phyloP scores from a whole-genome alignment of 1,284 basidiomycete genomes.

The Ustilago crameri region DNA sequence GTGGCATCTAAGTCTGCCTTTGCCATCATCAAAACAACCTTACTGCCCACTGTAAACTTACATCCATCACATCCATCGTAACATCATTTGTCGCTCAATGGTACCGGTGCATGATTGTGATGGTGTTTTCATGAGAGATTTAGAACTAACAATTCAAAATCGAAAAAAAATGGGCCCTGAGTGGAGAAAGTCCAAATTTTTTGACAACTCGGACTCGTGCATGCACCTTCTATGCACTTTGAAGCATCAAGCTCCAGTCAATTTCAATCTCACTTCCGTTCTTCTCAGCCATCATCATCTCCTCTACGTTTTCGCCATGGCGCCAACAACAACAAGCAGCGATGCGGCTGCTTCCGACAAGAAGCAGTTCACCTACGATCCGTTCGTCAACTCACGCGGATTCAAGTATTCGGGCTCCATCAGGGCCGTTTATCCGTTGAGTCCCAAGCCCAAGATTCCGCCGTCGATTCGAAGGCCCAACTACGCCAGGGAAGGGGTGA shows the following conservation, averaged over 20 bases:
- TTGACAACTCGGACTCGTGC: not conserved
- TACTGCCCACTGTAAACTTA: too few species aligned
- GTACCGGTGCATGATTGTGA: too few species aligned
- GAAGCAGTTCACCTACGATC: constrained; percentile 50
- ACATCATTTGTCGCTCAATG: too few species aligned
- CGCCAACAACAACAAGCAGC: constrained; percentile 24
- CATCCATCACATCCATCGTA: too few species aligned
- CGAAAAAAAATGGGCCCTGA: not conserved
- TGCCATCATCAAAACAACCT: too few species aligned
- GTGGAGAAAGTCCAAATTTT: constrained; percentile 12
- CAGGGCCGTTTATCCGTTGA: constrained; percentile 62
- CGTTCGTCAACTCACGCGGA: constrained; percentile 49
- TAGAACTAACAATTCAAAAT: constrained; percentile 2
- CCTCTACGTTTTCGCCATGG: constrained; percentile 12
- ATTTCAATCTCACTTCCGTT: not conserved
- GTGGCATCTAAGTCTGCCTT: constrained; percentile 52
- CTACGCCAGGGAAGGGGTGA: constrained; percentile 67
- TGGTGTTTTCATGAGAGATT: too few species aligned
- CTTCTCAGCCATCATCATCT: constrained; percentile 9
- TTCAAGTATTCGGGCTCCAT: constrained; percentile 63
- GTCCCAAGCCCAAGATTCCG: constrained; percentile 61
- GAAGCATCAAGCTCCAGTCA: constrained; percentile 3
- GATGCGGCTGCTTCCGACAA: constrained; percentile 6
- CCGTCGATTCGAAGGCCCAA: constrained; percentile 63
- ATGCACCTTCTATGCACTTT: too few species aligned